Conservation (phyloP, 192 early-diverging fungal species). For the Podila verticillata region DNA sequence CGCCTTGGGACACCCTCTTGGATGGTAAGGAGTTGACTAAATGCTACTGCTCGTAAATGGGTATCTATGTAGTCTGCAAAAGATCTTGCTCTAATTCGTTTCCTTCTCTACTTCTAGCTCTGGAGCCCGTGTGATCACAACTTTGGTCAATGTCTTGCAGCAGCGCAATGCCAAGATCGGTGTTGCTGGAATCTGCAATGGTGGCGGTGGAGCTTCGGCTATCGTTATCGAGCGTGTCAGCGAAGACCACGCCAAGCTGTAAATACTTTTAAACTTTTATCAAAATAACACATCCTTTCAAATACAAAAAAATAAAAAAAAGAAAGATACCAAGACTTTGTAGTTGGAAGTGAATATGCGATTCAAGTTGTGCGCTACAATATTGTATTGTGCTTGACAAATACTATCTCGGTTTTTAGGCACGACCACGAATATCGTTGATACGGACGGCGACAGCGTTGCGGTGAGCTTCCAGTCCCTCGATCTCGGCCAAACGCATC, state of each 20-base stretch:
- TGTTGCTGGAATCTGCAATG: conserved; percentile 95
- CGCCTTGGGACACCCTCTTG: conserved; percentile 97
- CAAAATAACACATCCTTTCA: no score
- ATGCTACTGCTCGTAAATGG: not conserved
- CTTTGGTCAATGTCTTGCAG: conserved; percentile 79
- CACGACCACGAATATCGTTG: conserved; percentile 56
- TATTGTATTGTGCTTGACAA: no score
- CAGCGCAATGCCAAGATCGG: conserved; percentile 83
- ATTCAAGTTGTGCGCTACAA: no score
- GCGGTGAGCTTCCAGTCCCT: conserved; percentile 96
- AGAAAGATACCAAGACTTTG: no score
- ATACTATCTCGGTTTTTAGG: not conserved
- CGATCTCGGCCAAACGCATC: conserved; percentile 93
- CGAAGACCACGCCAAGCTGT: conserved; percentile 44
- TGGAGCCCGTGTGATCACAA: conserved; percentile 89
- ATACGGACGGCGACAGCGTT: conserved; percentile 96
- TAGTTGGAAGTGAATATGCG: no score
- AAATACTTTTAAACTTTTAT: conserved; percentile 8
- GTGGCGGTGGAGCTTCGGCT: conserved; percentile 92
- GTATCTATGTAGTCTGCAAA: not conserved
- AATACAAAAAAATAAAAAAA: no score
- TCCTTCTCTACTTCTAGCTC: conserved; percentile 51
- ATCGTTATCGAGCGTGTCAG: conserved; percentile 69
- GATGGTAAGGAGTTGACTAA: conserved; percentile 60
- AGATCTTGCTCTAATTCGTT: not conserved